These are phyloP conservation scores for Aaosphaeria arxii DNA, from an alignment of 2,329 filamentous ascomycete species.

Conservation along the genomic window DNA sequence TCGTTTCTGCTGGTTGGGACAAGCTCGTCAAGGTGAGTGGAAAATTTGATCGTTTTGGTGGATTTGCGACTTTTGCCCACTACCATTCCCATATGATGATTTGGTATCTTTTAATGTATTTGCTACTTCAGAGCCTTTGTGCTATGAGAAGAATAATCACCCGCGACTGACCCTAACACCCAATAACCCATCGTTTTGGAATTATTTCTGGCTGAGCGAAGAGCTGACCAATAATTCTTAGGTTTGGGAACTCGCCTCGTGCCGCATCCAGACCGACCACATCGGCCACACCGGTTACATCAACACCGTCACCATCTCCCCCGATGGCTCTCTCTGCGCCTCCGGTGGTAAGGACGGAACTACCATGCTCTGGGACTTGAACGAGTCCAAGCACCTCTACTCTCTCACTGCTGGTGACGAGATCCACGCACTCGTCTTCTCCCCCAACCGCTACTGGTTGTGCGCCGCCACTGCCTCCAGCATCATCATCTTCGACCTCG, in stretches of 20 bases:
- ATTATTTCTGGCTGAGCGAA: conserved; percentile 1
- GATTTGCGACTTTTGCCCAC: conserved; percentile 3
- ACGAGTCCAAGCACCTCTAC: conserved; percentile 99
- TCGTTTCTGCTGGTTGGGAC: conserved; percentile 98
- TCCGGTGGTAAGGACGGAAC: conserved; percentile 99
- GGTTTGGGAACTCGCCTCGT: conserved; percentile 99
- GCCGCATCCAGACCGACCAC: conserved; percentile 99
- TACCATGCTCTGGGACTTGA: conserved; percentile 99
- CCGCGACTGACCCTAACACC: conserved; percentile 67
- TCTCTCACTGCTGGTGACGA: conserved; percentile 98
- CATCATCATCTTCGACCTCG: conserved; percentile 99
- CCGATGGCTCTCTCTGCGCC: conserved; percentile 97
- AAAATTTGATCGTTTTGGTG: conserved; percentile 2
- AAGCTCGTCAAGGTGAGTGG: conserved; percentile 98
- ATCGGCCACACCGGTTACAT: conserved; percentile 99
- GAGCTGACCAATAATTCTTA: conserved; percentile 44
- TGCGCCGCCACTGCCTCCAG: conserved; percentile 94
- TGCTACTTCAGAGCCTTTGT: conserved; percentile 99
- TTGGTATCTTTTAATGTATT: conserved; percentile 88
- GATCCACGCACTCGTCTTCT: conserved; percentile 99
- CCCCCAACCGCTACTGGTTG: conserved; percentile 99
- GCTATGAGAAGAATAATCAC: conserved; percentile 98
- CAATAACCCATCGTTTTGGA: conserved; percentile 4
- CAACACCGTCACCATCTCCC: conserved; percentile 99
- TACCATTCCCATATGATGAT: conserved; percentile 72